Conservation (phyloP, 345 rosid genomes). For the Pseudoturritis turrita region DNA sequence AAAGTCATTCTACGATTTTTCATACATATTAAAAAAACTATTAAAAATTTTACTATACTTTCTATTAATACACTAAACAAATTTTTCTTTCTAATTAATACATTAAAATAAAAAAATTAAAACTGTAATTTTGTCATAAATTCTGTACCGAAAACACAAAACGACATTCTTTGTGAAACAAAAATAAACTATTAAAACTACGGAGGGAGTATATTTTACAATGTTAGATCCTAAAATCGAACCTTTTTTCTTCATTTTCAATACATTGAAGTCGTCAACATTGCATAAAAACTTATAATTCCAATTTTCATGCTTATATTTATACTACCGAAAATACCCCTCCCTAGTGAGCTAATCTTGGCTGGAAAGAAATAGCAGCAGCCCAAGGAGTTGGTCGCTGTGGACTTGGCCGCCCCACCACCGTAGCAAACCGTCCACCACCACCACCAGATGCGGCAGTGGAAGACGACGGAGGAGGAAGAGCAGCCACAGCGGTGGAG, state of each 20-base stretch:
- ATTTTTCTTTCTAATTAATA: too few relatives aligned
- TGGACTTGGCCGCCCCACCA: slow-evolving; percentile 26
- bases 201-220: too few relatives aligned
- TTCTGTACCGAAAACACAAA: too few relatives aligned
- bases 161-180: too few relatives aligned
- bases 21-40: too few relatives aligned
- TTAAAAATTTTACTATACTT: too few relatives aligned
- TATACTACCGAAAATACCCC: not conserved
- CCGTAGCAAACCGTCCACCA: not conserved
- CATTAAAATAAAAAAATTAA: too few relatives aligned
- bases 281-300: not conserved
- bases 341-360: slow-evolving; percentile 20
- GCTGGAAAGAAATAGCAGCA: slow-evolving; percentile 9
- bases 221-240: too few relatives aligned
- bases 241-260: not conserved
- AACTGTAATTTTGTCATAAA: too few relatives aligned
- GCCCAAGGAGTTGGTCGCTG: slow-evolving; percentile 13
- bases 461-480: not conserved
- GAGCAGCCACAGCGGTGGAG: not conserved
- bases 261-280: not conserved
- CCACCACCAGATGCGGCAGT: not conserved
- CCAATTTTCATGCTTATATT: not conserved
- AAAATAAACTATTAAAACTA: too few relatives aligned
- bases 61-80: too few relatives aligned
- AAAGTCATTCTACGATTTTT: too few relatives aligned